Conservation (phyloP, 805 yeast species). For the Barnettozyma wickerhamii region DNA sequence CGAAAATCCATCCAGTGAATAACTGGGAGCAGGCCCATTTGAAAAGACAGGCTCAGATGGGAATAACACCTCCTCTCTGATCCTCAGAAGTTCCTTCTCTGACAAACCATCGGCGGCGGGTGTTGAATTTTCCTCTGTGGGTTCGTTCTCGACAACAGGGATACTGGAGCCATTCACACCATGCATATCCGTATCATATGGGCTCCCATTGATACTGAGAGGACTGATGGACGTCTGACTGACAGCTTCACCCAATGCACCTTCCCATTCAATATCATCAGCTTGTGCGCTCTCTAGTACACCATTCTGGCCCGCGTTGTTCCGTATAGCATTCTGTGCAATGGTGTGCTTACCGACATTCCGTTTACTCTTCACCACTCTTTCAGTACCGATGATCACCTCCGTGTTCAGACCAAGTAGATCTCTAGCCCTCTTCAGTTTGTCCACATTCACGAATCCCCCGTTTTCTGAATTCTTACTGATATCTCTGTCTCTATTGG, state of each 20-base stretch:
- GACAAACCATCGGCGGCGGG: too few species aligned
- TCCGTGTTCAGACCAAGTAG: conserved; percentile 80
- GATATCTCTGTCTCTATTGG: conserved; percentile 19
- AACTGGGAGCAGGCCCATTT: conserved; percentile 20
- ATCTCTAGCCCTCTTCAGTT: conserved; percentile 67
- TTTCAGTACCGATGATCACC: conserved; percentile 73
- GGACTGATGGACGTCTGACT: conserved; percentile 25
- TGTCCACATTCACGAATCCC: conserved; percentile 70
- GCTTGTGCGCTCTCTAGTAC: too few species aligned
- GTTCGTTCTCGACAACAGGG: too few species aligned
- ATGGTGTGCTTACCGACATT: conserved; percentile 13
- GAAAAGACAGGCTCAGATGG: conserved; percentile 50
- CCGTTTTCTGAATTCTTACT: conserved; percentile 23
- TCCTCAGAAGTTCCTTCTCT: conserved; percentile 55
- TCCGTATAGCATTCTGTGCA: conserved; percentile 6
- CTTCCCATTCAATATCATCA: conserved; percentile 1
- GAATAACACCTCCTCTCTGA: conserved; percentile 52
- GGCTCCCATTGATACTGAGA: conserved; percentile 15
- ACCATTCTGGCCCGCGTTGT: not conserved
- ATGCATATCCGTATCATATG: not conserved
- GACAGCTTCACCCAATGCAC: conserved; percentile 12
- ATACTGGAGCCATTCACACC: not conserved
- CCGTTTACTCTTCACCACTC: conserved; percentile 27
- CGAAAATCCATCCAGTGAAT: conserved; percentile 5
- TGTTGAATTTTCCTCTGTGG: too few species aligned